Evolutionary conservation across 2,329 filamentous ascomycete genomes (phyloP), one percentile per base, ranked within the genome.

Genomic region (Penicillium sp.): DNA sequence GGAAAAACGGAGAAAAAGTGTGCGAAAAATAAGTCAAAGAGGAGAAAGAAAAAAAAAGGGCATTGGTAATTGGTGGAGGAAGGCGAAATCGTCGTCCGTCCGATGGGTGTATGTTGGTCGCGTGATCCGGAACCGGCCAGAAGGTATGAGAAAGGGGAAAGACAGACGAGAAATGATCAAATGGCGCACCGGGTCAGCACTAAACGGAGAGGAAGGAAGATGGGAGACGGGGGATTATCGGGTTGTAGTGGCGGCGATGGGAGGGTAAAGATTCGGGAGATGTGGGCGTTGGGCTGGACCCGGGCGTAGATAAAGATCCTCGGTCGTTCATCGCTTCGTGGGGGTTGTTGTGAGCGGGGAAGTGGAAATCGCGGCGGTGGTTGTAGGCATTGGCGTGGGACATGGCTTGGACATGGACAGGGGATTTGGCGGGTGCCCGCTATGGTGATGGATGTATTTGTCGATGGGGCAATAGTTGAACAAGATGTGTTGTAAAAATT

Each of bases 291-390:
- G 43, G 56, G 55, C 55, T 59, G 53, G 63, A 60, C 65, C 63
- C 49, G 55, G 60, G 59, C 46, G 55, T 60, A 58, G 58, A 62
- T 62, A 60, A 55, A 56, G 60, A 43, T 50, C 62, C 60, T 67
- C 60, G 65, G 62, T 68, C 66, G 58, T 66, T 65, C 62, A 68
- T 68, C 66, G 66, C 61, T 66, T 68, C 66, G 65, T 67, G 51
- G 51, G 27, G 27, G 33, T 54, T 13, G 24, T 44, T 54, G 41
- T 36, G 51, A 54, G 40, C 54, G 65, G 64, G 62, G 59, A 59
- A 60, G 22, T 51, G 46, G 57, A 54, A 58, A 58, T 64, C 59
- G 64, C 61, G 58, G 56, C 54, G 64, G 64, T 58, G 62, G 55
- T 61, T 58, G 56, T 60, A 62, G 60, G 63, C 56, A 60, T 54